These are phyloP conservation scores for Diplodia corticola DNA, from an alignment of 2,329 filamentous ascomycete species.

Conservation along the genomic window DNA sequence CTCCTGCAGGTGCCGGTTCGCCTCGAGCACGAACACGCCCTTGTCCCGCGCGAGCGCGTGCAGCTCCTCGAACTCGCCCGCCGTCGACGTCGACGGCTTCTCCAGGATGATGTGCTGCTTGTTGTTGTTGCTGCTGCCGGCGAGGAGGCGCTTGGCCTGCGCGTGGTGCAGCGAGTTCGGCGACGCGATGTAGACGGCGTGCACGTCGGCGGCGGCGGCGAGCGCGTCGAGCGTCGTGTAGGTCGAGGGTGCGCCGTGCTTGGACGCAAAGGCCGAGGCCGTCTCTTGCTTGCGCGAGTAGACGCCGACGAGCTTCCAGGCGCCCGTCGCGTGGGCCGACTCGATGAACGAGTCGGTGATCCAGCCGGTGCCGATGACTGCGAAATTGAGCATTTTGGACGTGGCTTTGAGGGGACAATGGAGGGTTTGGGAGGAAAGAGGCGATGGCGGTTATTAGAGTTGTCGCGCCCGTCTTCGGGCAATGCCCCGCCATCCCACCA, in stretches of 20 bases:
- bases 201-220: slow-evolving; percentile 40
- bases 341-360: slow-evolving; percentile 52
- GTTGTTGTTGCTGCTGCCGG: slow-evolving; percentile 47
- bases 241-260: slow-evolving; percentile 38
- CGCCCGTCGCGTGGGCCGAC: slow-evolving; percentile 44
- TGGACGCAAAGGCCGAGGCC: slow-evolving; percentile 45
- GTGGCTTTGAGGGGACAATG: background rate
- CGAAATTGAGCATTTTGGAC: slow-evolving; percentile 43
- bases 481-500: slow-evolving; percentile 16
- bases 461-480: background rate
- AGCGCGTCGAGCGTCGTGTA: slow-evolving; percentile 46
- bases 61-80: slow-evolving; percentile 45
- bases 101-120: slow-evolving; percentile 54
- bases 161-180: slow-evolving; percentile 51
- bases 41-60: slow-evolving; percentile 45
- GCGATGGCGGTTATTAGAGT: background rate
- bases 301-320: slow-evolving; percentile 48
- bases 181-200: slow-evolving; percentile 51
- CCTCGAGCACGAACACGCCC: slow-evolving; percentile 49
- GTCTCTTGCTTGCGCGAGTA: slow-evolving; percentile 49
- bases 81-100: slow-evolving; percentile 50
- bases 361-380: slow-evolving; percentile 51
- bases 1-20: slow-evolving; percentile 53
- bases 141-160: slow-evolving; percentile 46
- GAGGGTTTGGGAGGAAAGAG: background rate